A percentile compares a stretch with the other conserved stretches of the same genome.
phyloP scores from a whole-genome alignment of 2,329 filamentous ascomycete species.

The Trichophaea hybrida region DNA sequence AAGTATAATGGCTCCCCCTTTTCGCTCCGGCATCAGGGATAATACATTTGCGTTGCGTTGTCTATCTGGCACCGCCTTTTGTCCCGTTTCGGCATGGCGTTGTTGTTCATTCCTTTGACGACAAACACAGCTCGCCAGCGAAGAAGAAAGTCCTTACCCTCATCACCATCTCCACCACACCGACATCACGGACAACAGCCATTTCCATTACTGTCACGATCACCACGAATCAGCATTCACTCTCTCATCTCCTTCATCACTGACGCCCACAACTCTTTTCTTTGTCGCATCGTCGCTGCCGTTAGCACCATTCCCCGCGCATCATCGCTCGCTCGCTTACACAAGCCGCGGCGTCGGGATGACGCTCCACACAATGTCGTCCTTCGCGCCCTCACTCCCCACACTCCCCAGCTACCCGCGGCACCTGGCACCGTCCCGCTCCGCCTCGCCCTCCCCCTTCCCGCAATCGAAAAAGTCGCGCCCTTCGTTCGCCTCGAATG shows the following conservation, averaged over 20 bases:
- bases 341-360: neutral
- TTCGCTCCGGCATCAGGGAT: no score
- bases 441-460: conserved; percentile 10
- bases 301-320: neutral
- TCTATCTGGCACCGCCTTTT: no score
- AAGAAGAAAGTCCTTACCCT: neutral
- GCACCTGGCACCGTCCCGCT: conserved; percentile 6
- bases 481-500: neutral
- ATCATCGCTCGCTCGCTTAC: neutral
- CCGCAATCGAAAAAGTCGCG: conserved; percentile 1
- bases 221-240: neutral
- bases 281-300: neutral
- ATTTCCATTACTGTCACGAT: neutral
- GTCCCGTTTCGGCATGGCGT: neutral
- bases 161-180: neutral
- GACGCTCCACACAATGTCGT: conserved; percentile 13
- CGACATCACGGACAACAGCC: neutral
- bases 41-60: no score
- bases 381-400: conserved; percentile 20
- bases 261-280: neutral
- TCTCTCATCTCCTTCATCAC: neutral
- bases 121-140: neutral
- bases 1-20: no score
- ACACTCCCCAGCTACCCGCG: conserved; percentile 17
- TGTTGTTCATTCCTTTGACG: neutral